Conservation (phyloP, 805 yeast genomes). For the Ogataea trehalophila region DNA sequence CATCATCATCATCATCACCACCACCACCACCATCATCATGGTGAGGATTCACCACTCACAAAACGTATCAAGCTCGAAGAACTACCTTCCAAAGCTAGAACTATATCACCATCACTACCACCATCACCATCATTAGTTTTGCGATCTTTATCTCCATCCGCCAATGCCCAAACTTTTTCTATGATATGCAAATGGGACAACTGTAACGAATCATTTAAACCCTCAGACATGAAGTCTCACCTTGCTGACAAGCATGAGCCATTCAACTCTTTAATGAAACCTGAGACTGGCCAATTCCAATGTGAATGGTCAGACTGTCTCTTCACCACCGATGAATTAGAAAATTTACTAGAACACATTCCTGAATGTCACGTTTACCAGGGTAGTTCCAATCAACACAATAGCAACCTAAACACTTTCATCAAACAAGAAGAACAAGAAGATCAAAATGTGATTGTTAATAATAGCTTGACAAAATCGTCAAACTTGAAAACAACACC, state of each 20-base stretch:
- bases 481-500: background rate
- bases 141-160: slow-evolving; percentile 32
- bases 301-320: slow-evolving; percentile 81
- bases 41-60: slow-evolving; percentile 11
- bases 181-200: slow-evolving; percentile 62
- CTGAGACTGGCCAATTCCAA: slow-evolving; percentile 21
- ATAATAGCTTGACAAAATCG: background rate
- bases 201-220: slow-evolving; percentile 40
- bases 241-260: slow-evolving; percentile 43
- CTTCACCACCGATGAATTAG: slow-evolving; percentile 47
- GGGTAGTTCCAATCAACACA: no score
- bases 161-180: slow-evolving; percentile 5
- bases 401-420: no score
- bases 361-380: slow-evolving; percentile 26
- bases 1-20: slow-evolving; percentile 9
- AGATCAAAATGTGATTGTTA: background rate
- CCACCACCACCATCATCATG: slow-evolving; percentile 6
- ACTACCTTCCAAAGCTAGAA: background rate
- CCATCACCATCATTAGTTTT: slow-evolving; percentile 22
- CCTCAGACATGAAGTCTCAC: slow-evolving; percentile 46
- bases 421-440: background rate
- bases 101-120: no score
- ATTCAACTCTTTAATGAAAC: no score
- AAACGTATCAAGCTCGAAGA: background rate
- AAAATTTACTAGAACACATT: slow-evolving; percentile 55